Conservation (phyloP, 805 yeast genomes). For the Huiozyma naganishii region DNA sequence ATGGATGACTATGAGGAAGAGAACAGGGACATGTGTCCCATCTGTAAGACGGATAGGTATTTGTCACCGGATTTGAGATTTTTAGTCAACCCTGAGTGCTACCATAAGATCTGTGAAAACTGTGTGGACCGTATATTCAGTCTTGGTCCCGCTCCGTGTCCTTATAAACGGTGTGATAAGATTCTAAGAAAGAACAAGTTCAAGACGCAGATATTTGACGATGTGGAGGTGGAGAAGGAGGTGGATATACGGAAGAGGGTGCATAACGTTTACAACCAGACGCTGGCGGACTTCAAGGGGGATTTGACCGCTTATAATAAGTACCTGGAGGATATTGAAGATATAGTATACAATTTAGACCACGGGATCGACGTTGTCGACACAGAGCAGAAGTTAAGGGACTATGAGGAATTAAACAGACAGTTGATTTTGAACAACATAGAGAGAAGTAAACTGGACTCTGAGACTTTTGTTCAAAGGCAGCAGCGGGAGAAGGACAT, state of each 20-base stretch:
- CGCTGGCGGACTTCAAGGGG: slow-evolving; percentile 54
- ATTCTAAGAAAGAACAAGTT: slow-evolving; percentile 79
- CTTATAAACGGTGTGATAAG: slow-evolving; percentile 83
- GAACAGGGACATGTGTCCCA: slow-evolving; percentile 82
- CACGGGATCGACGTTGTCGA: slow-evolving; percentile 58
- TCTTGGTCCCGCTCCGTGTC: slow-evolving; percentile 94
- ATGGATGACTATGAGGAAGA: slow-evolving; percentile 42
- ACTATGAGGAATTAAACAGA: slow-evolving; percentile 65
- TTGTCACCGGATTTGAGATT: slow-evolving; percentile 88
- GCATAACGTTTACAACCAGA: slow-evolving; percentile 66
- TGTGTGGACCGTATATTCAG: slow-evolving; percentile 94
- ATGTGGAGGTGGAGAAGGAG: slow-evolving; percentile 79
- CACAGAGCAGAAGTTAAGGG: slow-evolving; percentile 53
- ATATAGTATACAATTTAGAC: slow-evolving; percentile 63
- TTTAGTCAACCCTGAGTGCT: slow-evolving; percentile 92
- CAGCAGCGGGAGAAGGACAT: slow-evolving; percentile 65
- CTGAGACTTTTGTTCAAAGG: slow-evolving; percentile 47
- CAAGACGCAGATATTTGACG: slow-evolving; percentile 89
- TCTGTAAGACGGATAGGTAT: slow-evolving; percentile 91
- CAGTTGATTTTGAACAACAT: slow-evolving; percentile 69
- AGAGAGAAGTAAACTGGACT: slow-evolving; percentile 59
- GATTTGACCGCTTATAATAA: slow-evolving; percentile 51
- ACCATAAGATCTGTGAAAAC: slow-evolving; percentile 93
- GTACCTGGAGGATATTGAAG: slow-evolving; percentile 79
- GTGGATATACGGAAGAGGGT: slow-evolving; percentile 82